A percentile compares a stretch with the other conserved stretches of the same genome.
Conservation (phyloP, 441 rosid genomes). For the Metrosideros polymorpha region DNA sequence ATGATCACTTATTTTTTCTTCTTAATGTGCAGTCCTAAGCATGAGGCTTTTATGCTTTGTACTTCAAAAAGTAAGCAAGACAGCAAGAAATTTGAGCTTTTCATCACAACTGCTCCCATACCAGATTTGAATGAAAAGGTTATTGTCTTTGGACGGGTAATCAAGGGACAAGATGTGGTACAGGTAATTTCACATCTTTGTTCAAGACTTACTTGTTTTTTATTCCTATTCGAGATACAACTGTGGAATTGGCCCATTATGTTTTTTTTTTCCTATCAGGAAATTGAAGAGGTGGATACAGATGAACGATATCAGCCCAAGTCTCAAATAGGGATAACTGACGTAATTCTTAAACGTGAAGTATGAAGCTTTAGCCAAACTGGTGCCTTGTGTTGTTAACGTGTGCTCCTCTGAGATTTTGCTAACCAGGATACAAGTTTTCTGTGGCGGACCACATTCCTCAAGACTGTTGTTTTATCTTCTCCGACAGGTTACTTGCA, state of each 20-base stretch:
- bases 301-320: conserved; percentile 74
- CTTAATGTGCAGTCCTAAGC: conserved; percentile 49
- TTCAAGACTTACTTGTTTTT: not conserved
- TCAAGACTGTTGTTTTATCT: not conserved
- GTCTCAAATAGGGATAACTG: conserved; percentile 41
- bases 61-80: conserved; percentile 52
- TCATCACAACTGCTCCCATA: conserved; percentile 85
- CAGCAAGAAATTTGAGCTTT: conserved; percentile 53
- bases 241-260: not conserved
- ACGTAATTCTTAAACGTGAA: conserved; percentile 37
- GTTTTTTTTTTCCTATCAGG: conserved; percentile 4
- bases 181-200: conserved; percentile 39
- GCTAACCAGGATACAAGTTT: not conserved
- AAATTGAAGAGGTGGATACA: conserved; percentile 90
- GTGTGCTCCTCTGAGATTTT: not conserved
- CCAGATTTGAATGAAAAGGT: conserved; percentile 70
- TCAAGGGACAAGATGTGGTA: conserved; percentile 83
- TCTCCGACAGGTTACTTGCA: not conserved
- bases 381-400: not conserved
- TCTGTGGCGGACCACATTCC: not conserved
- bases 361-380: conserved; percentile 12
- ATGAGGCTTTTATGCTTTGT: conserved; percentile 86
- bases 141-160: conserved; percentile 66
- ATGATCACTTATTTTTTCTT: not conserved
- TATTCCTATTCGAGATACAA: not conserved